Base-by-base conservation (phyloP, 371 early-diverging fungal species). In the Rhizopus sp. region DNA sequence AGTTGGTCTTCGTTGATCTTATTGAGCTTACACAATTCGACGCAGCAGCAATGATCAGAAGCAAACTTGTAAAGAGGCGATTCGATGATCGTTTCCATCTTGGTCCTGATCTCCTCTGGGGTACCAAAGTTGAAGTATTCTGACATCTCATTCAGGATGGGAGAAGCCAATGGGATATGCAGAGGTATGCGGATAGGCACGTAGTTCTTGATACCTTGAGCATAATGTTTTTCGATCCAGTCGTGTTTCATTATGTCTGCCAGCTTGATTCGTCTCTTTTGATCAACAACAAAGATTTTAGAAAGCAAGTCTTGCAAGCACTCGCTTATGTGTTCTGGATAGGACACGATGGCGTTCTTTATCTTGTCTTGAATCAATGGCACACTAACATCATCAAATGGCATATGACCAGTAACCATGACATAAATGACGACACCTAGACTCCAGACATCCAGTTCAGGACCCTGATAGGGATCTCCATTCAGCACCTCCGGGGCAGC, bases 361-460 rank as follows among this genome's bases (percentile, higher is more conserved):
- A 99, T 97, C 71, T 94, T 95, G 8, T 89, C 87, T 50, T 97
- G 94, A 15, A 98, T 76, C 0, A 83, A 87, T 4, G 88, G 87
- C 83, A 97, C 88, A 54, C 85, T 86, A 57, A 90, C 88, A 64
- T 97, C 98, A 68, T 97, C 94, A 79, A 98, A 98, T 0, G 99
- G 99, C 0, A 98, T 96, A 56, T 84, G 86, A 31, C 98, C 99
- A 53, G 91, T 92, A 5, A 95, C 90, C 66, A 97, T 88, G 6
- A 94, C 96, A 64, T 93, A 98, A 31, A 97, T 78, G 12, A 98
- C 92, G 32, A 98, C 93, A 8, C 98, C 99, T 59, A 98, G 81
- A 59, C 91, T 90, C 98, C 98, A 98, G 7, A 97, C 80, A 70
- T 98, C 98, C 7, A 97, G 89, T 65, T 96, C 98, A 12, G 98